Evolutionary conservation across 176 grass and related monocot species (phyloP), one percentile per base, ranked within the genome.

Genomic region (Thinopyrum elongatum): DNA sequence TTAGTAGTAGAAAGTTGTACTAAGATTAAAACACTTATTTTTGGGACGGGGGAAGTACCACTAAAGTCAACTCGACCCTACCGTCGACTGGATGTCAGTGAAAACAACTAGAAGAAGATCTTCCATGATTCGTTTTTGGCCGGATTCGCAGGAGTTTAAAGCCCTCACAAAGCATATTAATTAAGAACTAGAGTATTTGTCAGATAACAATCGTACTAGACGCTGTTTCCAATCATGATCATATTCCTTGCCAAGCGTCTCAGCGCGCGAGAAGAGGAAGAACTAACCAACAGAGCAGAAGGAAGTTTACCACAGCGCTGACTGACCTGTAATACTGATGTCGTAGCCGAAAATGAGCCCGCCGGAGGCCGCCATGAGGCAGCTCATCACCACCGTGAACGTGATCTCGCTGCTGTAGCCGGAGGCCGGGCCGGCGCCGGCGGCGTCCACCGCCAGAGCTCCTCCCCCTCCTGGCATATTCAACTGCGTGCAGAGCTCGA

Each of bases 321-420:
- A 22, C 89, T 86, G 57, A 90, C 93, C 93, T 88, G 93, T 92
- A 29, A 95, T 86, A 10, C 93, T 91, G 79, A 95, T 92, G 76
- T 95, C 90, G 85, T 95, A 95, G 8, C 93, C 90, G 70, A 95
- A 95, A 44, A 95, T 95, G 46, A 95, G 90, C 39, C 93, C 93
- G 21, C 93, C 93, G 76, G 93, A 92, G 41, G 93, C 90, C 74
- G 93, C 93, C 90, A 92, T 88, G 69, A 95, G 75, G 76, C 93
- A 92, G 62, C 90, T 95, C 62, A 88, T 80, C 74, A 90, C 78
- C 6, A 95, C 90, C 35, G 93, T 88, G 41, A 83, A 75, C 15
- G 93, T 95, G 36, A 95, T 57, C 70, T 86, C 86, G 59, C 90
- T 82, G 67, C 82, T 87, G 82, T 94, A 86, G 28, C 82, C 88